Base-by-base conservation (phyloP, 2,329 filamentous ascomycete genomes). In the Stachybotrys elegans region DNA sequence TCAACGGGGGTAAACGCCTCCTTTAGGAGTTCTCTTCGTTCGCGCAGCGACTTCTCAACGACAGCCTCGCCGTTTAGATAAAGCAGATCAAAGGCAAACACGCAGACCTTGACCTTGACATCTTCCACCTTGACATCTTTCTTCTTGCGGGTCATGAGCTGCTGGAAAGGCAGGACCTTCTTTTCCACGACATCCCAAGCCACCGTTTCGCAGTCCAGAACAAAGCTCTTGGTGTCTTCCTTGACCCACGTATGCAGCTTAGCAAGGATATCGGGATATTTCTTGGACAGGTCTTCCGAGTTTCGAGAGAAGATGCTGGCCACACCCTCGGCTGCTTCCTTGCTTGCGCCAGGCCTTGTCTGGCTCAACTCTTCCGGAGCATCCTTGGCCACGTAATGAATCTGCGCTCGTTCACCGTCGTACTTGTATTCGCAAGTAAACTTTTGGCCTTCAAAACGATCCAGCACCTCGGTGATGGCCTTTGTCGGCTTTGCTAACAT, bases 371-470 rank as follows among this genome's bases (percentile, higher is more conserved):
- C 76, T 47, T 86, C 71, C 2, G 81, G 72, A 9, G 87, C 79
- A 49, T 92, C 86, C 49, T 89, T 88, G 5, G 91, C 84, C 23
- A 97, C 89, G 54, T 95, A 98, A 62, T 98, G 93, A 41, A 98
- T 97, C 62, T 98, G 93, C n/a, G 93, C 93, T 60, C 93, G 79
- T 66, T 98, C 93, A 40, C 93, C 93, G 57, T 98, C 93, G 59
- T 98, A 98, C 66, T 98, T 98, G 75, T 95, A 98, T 63, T 98
- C 93, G 68, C 93, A 98, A 1, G 93, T 97, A 58, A 98, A 98
- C 21, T 85, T 86, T 60, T 95, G 93, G 51, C 87, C 83, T 61
- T 97, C 93, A 53, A 98, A 98, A 5, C 93, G 87, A 65, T 98
- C 92, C 11, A 98, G 76, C 1, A 98, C 93, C 67, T 98, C 93